Conservation (phyloP, 2,329 filamentous ascomycete genomes). For the Scopulariopsis brevicaulis region DNA sequence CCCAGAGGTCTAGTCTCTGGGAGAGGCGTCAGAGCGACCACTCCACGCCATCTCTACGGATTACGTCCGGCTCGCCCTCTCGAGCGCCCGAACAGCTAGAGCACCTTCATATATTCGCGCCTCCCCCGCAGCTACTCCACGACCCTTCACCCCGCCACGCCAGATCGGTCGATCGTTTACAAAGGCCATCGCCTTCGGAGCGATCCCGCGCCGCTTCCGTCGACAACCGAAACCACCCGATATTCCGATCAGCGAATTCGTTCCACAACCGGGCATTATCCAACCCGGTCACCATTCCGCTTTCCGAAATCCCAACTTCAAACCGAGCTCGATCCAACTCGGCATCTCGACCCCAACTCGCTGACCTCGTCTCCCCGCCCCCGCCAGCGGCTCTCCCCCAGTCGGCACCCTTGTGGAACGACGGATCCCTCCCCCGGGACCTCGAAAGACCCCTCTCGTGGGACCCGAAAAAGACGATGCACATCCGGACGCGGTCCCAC, state of each 20-base stretch:
- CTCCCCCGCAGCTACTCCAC: neutral
- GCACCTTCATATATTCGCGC: neutral
- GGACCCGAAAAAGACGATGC: neutral
- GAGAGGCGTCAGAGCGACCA: neutral
- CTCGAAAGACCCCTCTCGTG: neutral
- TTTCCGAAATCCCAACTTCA: neutral
- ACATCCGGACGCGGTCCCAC: neutral
- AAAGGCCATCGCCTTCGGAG: neutral
- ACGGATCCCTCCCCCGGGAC: neutral
- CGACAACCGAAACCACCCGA: neutral
- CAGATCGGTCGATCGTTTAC: neutral
- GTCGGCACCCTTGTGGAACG: neutral
- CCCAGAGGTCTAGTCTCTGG: neutral
- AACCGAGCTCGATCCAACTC: neutral
- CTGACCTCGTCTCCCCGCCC: neutral
- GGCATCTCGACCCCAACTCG: neutral
- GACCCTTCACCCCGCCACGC: neutral
- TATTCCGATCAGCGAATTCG: neutral
- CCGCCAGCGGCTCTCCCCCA: neutral
- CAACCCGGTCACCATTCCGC: neutral
- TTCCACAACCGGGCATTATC: neutral
- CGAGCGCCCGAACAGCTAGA: neutral
- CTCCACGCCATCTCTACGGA: neutral
- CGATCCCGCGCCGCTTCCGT: neutral
- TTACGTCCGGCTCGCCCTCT: neutral